These are phyloP conservation scores for Chiua sp. DNA, from an alignment of 1,284 basidiomycete species.

Conservation along the genomic window DNA sequence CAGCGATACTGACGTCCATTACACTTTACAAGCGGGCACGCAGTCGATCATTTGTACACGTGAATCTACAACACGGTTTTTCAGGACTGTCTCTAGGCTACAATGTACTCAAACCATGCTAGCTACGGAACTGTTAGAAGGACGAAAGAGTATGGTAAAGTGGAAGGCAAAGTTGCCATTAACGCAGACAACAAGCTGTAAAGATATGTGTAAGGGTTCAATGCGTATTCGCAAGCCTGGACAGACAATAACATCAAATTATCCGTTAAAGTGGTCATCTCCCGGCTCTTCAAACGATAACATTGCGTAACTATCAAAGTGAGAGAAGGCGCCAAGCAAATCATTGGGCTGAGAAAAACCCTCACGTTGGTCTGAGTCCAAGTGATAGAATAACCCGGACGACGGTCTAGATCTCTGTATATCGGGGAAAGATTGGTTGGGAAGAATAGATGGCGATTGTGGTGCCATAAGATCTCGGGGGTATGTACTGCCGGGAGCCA, in stretches of 20 bases:
- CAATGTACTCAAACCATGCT: not conserved
- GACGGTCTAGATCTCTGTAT: conserved; percentile 1
- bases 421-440: not conserved
- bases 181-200: not conserved
- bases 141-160: conserved; percentile 5
- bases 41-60: not conserved
- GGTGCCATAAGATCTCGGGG: conserved; percentile 5
- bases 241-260: not conserved
- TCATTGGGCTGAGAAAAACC: conserved; percentile 3
- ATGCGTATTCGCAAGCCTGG: not conserved
- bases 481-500: not conserved
- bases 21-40: not conserved
- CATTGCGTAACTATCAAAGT: conserved; percentile 4
- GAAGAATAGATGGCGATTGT: conserved; percentile 8
- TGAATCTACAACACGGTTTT: not conserved
- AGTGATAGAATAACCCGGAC: not conserved
- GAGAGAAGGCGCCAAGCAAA: not conserved
- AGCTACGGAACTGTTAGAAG: not conserved
- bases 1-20: not conserved
- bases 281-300: conserved; percentile 5
- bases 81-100: not conserved
- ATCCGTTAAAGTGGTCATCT: conserved; percentile 3
- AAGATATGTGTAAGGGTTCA: conserved; percentile 2
- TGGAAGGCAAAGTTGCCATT: not conserved
- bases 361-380: conserved; percentile 9